Evolutionary conservation across 2,329 filamentous ascomycete species (phyloP).

Genomic region (Davidsoniella australis): DNA sequence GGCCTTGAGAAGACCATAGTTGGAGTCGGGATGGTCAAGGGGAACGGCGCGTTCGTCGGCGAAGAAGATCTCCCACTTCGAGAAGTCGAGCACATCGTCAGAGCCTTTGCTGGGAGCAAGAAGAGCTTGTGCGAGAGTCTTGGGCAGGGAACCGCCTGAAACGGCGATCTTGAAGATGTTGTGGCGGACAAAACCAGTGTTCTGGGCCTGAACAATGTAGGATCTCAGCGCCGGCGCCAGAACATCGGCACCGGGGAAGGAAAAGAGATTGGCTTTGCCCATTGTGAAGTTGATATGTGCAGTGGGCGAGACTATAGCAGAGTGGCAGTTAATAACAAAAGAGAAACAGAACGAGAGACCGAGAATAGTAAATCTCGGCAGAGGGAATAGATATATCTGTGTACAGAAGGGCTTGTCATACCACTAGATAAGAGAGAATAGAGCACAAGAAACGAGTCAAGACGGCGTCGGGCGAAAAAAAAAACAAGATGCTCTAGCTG

Average conservation of each 20-base stretch:
- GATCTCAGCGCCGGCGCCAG: constrained; percentile 63
- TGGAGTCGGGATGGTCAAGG: constrained; percentile 82
- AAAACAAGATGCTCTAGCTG: too few species aligned
- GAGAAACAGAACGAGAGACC: not conserved
- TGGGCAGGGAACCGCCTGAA: constrained; percentile 83
- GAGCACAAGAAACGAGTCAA: too few species aligned
- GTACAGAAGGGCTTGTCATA: not conserved
- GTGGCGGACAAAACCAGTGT: constrained; percentile 63
- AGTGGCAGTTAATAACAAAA: not conserved
- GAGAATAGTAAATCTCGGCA: not conserved
- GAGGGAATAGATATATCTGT: not conserved
- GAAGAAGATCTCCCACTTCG: constrained; percentile 96
- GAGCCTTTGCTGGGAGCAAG: constrained; percentile 35
- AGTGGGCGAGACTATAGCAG: not conserved
- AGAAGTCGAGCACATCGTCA: constrained; percentile 54
- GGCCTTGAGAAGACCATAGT: constrained; percentile 73
- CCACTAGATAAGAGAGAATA: not conserved
- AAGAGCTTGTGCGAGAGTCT: constrained; percentile 71
- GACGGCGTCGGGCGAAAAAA: too few species aligned
- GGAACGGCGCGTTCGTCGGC: constrained; percentile 93
- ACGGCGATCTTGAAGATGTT: constrained; percentile 78
- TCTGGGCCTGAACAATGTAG: constrained; percentile 71
- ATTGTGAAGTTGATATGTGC: constrained; percentile 22
- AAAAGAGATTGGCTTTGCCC: constrained; percentile 56
- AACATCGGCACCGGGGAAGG: constrained; percentile 51